Conservation (phyloP, 345 rosid genomes). For the Citrus reticulata region DNA sequence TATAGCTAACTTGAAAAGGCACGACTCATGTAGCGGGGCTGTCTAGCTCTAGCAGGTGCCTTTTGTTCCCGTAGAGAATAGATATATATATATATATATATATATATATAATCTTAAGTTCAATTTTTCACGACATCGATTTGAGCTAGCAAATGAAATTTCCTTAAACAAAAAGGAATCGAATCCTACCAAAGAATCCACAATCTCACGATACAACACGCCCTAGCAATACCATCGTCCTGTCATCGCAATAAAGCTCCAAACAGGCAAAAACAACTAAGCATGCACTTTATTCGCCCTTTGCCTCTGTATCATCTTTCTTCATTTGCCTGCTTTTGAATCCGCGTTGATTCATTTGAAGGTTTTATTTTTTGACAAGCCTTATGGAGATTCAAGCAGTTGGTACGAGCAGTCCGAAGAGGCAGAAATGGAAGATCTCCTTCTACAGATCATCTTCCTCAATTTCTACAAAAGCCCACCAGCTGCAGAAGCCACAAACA, state of each 20-base stretch:
- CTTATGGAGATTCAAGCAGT: constrained; percentile 42
- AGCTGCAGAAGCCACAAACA: neutral
- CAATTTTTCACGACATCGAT: neutral
- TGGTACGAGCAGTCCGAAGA: constrained; percentile 14
- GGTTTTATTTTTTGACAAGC: neutral
- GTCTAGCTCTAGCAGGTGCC: neutral
- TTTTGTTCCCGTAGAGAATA: neutral
- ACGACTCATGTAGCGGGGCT: neutral
- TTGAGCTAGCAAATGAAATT: neutral
- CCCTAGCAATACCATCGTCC: neutral
- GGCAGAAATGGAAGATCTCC: constrained; percentile 50
- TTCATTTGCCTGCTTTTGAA: neutral
- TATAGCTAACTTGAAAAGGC: neutral
- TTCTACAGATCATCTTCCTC: constrained; percentile 35
- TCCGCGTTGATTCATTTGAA: too few relatives aligned
- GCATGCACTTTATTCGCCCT: neutral
- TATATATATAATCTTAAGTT: neutral
- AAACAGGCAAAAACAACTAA: neutral
- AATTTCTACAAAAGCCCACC: constrained; percentile 7
- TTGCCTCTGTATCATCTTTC: neutral
- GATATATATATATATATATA: too few relatives aligned
- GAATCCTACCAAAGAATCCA: constrained; percentile 2
- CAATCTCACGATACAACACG: neutral
- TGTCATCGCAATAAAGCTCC: neutral
- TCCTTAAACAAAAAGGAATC: neutral